phyloP scores from a whole-genome alignment of 805 yeast species.

The Hanseniaspora thailandica region DNA sequence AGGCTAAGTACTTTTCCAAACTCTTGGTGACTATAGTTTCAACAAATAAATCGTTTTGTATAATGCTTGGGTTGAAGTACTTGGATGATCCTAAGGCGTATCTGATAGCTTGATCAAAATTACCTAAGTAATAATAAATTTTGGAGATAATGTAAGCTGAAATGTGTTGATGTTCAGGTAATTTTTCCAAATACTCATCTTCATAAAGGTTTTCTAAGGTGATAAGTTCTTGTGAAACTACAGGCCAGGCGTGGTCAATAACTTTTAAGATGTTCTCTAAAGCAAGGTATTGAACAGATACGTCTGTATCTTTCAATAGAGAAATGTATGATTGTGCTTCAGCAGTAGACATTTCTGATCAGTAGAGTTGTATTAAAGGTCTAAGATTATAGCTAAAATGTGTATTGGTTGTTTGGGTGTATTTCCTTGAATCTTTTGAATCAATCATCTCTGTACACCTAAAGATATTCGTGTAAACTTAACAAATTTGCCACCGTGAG shows the following conservation, averaged over 20 bases:
- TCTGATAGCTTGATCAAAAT: slow-evolving; percentile 78
- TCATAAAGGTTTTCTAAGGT: slow-evolving; percentile 88
- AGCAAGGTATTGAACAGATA: slow-evolving; percentile 69
- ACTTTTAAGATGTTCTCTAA: slow-evolving; percentile 64
- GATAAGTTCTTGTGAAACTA: slow-evolving; percentile 78
- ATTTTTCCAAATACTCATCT: slow-evolving; percentile 59
- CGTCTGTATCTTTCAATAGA: slow-evolving; percentile 71
- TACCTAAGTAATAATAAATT: slow-evolving; percentile 84
- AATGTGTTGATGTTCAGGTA: slow-evolving; percentile 37
- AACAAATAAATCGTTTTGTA: slow-evolving; percentile 66
- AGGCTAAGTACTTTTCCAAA: slow-evolving; percentile 64
- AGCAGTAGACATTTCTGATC: slow-evolving; percentile 42
- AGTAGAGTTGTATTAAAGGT: background rate
- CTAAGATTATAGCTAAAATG: background rate
- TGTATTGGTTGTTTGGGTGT: background rate
- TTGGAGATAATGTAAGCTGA: slow-evolving; percentile 92
- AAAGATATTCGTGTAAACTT: background rate
- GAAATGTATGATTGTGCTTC: slow-evolving; percentile 84
- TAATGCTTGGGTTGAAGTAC: slow-evolving; percentile 50
- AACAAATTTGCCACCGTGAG: slow-evolving; percentile 11
- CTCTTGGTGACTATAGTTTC: slow-evolving; percentile 92
- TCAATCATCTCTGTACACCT: background rate
- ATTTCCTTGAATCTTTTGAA: background rate
- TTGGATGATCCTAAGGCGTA: slow-evolving; percentile 78
- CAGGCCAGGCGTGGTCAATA: slow-evolving; percentile 94